A percentile compares a stretch with the other conserved stretches of the same genome.
phyloP scores from a whole-genome alignment of 495 filamentous ascomycete genomes.

The Penicillium paxilli region DNA sequence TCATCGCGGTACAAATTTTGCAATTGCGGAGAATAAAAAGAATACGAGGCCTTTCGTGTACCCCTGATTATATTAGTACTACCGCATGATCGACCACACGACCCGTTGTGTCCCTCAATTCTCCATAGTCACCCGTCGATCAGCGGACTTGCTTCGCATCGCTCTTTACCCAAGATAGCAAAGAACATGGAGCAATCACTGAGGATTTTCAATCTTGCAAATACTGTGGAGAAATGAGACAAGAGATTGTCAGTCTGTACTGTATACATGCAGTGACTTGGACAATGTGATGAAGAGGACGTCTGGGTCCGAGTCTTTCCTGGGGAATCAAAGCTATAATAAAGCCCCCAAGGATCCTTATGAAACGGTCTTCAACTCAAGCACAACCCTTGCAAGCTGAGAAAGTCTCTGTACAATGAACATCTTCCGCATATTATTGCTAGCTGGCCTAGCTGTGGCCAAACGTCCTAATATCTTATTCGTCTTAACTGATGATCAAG shows the following conservation, averaged over 20 bases:
- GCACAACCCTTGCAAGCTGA: neutral
- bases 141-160: neutral
- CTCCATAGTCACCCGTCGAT: constrained; percentile 2
- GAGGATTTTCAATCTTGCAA: constrained; percentile 12
- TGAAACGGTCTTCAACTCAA: neutral
- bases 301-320: neutral
- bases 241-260: constrained; percentile 2
- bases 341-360: neutral
- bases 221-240: constrained; percentile 24
- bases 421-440: constrained; percentile 2
- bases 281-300: neutral
- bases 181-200: constrained; percentile 3
- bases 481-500: constrained; percentile 64
- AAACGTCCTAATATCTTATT: constrained; percentile 58
- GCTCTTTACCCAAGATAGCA: constrained; percentile 11
- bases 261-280: too few species aligned
- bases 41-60: constrained; percentile 2
- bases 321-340: neutral
- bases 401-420: constrained; percentile 2
- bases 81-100: constrained; percentile 1
- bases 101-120: constrained; percentile 2
- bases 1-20: constrained; percentile 13
- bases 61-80: neutral
- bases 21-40: constrained; percentile 1
- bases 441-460: constrained; percentile 13